Percentiles rank a stretch among this genome's conserved stretches.
Conservation (phyloP, 106 monocot genomes). For the Amphibolis antarctica region DNA sequence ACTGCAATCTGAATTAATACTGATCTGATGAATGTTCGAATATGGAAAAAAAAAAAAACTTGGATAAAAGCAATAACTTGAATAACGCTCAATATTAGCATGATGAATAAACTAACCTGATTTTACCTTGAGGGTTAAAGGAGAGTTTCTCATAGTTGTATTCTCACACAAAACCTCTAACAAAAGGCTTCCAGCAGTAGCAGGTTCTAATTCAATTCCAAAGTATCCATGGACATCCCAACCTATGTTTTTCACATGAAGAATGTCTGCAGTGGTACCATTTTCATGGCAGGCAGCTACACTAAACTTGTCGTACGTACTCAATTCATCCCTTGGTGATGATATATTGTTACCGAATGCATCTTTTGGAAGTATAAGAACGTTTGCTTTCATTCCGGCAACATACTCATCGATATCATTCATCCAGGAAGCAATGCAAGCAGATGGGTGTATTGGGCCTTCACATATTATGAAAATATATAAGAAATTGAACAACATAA, state of each 20-base stretch:
- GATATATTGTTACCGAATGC: conserved; percentile 75
- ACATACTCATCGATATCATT: conserved; percentile 29
- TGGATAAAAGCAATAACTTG: background rate
- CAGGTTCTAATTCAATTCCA: conserved; percentile 46
- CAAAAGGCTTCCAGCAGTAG: conserved; percentile 37
- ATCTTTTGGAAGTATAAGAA: conserved; percentile 52
- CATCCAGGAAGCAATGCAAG: conserved; percentile 45
- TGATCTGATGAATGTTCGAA: background rate
- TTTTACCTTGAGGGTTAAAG: conserved; percentile 44
- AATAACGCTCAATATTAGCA: background rate
- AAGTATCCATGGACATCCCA: conserved; percentile 49
- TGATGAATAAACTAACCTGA: conserved; percentile 40
- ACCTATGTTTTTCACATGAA: conserved; percentile 26
- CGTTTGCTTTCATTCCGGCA: conserved; percentile 49
- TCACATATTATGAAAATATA: conserved; percentile 9
- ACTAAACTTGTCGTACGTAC: conserved; percentile 25
- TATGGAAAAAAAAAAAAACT: background rate
- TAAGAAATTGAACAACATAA: no score
- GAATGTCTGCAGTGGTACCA: conserved; percentile 27
- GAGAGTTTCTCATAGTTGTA: conserved; percentile 41
- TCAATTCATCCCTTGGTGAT: conserved; percentile 5
- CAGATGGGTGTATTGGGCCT: conserved; percentile 56
- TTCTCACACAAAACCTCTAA: conserved; percentile 47
- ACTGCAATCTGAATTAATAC: no score
- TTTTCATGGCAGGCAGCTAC: conserved; percentile 37